phyloP scores from a whole-genome alignment of 2,329 filamentous ascomycete species.

The Monosporascus cannonballus region DNA sequence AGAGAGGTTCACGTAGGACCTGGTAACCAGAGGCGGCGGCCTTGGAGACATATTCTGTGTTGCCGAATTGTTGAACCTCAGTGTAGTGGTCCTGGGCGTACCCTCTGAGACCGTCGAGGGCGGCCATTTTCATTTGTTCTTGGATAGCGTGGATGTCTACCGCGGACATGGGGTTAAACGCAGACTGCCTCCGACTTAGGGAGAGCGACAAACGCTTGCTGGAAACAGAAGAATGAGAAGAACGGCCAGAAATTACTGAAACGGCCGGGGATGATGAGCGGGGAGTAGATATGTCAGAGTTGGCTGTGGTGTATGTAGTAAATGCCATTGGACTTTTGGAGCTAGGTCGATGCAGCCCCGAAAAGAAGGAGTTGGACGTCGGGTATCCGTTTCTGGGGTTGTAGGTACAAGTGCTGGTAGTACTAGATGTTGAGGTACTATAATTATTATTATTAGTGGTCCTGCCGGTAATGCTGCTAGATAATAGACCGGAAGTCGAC shows the following conservation, averaged over 20 bases:
- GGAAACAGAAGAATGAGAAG: conserved; percentile 45
- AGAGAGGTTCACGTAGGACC: conserved; percentile 54
- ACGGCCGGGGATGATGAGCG: conserved; percentile 46
- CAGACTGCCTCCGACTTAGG: conserved; percentile 42
- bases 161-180: conserved; percentile 49
- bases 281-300: conserved; percentile 48
- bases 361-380: conserved; percentile 11
- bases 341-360: conserved; percentile 16
- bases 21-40: conserved; percentile 53
- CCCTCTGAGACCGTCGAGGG: conserved; percentile 54
- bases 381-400: conserved; percentile 6
- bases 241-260: conserved; percentile 40
- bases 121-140: conserved; percentile 53
- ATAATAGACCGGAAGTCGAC: conserved; percentile 24
- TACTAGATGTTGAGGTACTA: background rate
- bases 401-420: background rate
- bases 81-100: conserved; percentile 52
- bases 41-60: conserved; percentile 49
- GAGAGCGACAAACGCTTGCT: conserved; percentile 46
- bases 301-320: conserved; percentile 40
- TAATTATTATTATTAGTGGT: conserved; percentile 2
- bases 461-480: conserved; percentile 23
- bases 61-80: conserved; percentile 47
- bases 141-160: conserved; percentile 53
- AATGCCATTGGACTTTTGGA: conserved; percentile 35